phyloP scores from a whole-genome alignment of 2,329 filamentous ascomycete genomes.

The Trichoderma sp. region DNA sequence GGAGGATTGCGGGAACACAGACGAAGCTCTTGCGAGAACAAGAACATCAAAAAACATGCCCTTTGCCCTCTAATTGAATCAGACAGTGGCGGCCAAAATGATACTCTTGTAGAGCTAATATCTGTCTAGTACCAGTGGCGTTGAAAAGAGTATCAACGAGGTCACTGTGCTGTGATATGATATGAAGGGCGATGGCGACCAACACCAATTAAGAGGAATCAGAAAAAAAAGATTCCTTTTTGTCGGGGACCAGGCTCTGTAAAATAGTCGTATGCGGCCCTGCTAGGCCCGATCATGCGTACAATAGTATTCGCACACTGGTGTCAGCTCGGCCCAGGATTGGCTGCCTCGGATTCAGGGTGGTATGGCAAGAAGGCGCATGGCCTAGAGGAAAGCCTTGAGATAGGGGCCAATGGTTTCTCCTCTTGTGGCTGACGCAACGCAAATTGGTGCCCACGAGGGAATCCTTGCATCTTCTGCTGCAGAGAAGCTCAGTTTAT shows the following conservation, averaged over 20 bases:
- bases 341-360: conserved; percentile 21
- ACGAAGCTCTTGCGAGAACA: not conserved
- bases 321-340: conserved; percentile 23
- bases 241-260: conserved; percentile 10
- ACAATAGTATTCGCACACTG: conserved; percentile 9
- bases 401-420: not conserved
- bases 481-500: not conserved
- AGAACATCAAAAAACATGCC: not conserved
- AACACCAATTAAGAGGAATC: not conserved
- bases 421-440: conserved; percentile 3
- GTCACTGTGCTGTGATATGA: not conserved
- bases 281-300: conserved; percentile 23
- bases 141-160: not conserved
- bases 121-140: not conserved
- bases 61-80: not conserved
- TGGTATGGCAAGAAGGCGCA: conserved; percentile 25
- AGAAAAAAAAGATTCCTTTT: not conserved
- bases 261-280: conserved; percentile 18
- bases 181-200: not conserved
- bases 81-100: not conserved
- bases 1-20: not conserved
- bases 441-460: not conserved
- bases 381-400: conserved; percentile 16
- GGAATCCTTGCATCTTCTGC: conserved; percentile 6
- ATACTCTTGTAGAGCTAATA: not conserved